Conservation (phyloP, 495 filamentous ascomycete species). For the Thermochaetoides thermophila region DNA sequence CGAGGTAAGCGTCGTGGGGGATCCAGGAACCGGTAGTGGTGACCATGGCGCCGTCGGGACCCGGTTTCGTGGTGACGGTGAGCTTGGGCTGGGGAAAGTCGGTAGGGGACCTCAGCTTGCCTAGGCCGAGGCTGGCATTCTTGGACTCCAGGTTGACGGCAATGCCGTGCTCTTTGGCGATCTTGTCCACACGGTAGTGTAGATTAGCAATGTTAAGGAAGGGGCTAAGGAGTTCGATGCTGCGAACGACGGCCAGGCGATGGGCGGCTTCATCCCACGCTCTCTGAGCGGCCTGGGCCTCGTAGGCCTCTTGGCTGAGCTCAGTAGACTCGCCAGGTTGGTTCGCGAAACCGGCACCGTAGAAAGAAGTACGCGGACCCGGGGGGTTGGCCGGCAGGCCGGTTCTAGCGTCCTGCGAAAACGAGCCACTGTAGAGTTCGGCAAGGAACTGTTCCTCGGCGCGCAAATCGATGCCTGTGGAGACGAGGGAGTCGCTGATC, state of each 20-base stretch:
- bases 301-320: conserved; percentile 36
- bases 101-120: conserved; percentile 32
- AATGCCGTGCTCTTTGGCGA: conserved; percentile 44
- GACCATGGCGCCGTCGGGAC: conserved; percentile 40
- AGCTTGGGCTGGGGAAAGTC: conserved; percentile 31
- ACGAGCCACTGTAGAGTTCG: conserved; percentile 34
- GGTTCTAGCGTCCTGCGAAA: conserved; percentile 21
- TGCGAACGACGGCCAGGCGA: conserved; percentile 25
- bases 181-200: conserved; percentile 37
- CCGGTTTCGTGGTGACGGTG: conserved; percentile 21
- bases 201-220: conserved; percentile 28
- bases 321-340: conserved; percentile 34
- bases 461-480: conserved; percentile 67
- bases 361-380: conserved; percentile 34
- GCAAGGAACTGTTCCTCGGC: conserved; percentile 67
- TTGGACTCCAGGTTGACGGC: conserved; percentile 38
- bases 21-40: conserved; percentile 49
- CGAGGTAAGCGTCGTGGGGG: conserved; percentile 47
- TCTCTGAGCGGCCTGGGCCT: conserved; percentile 29
- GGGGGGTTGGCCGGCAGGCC: conserved; percentile 35
- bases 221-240: conserved; percentile 30
- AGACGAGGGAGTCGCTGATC: conserved; percentile 60
- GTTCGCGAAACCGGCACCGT: conserved; percentile 44
- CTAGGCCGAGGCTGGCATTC: conserved; percentile 28
- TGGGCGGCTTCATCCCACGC: conserved; percentile 33